Percentiles rank a stretch among this genome's conserved stretches.
Evolutionary conservation across 2,329 filamentous ascomycete species (phyloP).

Genomic region (Fusarium buxicola): DNA sequence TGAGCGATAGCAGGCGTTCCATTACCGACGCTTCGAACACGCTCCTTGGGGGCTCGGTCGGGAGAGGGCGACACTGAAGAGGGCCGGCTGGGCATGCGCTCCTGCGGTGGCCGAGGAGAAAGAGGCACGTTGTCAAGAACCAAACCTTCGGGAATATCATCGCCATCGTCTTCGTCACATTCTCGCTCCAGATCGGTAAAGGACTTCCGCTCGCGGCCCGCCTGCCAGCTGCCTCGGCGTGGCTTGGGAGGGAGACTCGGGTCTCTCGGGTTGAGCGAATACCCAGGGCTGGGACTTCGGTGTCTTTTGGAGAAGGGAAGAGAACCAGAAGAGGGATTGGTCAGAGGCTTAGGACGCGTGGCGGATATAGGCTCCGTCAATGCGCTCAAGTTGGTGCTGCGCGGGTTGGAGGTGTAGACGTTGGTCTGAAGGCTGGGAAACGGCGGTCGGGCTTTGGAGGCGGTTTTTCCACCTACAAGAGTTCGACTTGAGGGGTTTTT

Average conservation of each 20-base stretch:
- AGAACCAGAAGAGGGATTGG: slow-evolving; percentile 52
- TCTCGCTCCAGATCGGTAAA: slow-evolving; percentile 79
- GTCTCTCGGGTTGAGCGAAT: slow-evolving; percentile 59
- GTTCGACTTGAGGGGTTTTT: slow-evolving; percentile 48
- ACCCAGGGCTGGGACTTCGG: slow-evolving; percentile 64
- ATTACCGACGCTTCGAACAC: slow-evolving; percentile 69
- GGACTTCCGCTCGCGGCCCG: slow-evolving; percentile 72
- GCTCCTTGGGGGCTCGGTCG: slow-evolving; percentile 62
- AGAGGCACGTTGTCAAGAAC: slow-evolving; percentile 86
- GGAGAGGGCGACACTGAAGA: slow-evolving; percentile 66
- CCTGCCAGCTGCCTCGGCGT: slow-evolving; percentile 78
- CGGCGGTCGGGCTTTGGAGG: slow-evolving; percentile 54
- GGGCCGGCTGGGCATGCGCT: slow-evolving; percentile 65
- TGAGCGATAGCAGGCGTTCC: slow-evolving; percentile 70
- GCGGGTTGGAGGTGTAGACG: slow-evolving; percentile 60
- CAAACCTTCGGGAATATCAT: slow-evolving; percentile 82
- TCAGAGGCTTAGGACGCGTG: slow-evolving; percentile 44
- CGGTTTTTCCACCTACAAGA: slow-evolving; percentile 47
- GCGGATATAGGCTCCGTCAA: slow-evolving; percentile 51
- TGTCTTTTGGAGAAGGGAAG: slow-evolving; percentile 55
- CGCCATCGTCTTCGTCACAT: slow-evolving; percentile 79
- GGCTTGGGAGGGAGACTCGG: slow-evolving; percentile 54
- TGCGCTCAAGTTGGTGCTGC: slow-evolving; percentile 60
- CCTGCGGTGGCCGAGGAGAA: slow-evolving; percentile 73
- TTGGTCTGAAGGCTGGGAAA: slow-evolving; percentile 61